Conservation (phyloP, 163 green algal species). For the Dunaliella salina region DNA sequence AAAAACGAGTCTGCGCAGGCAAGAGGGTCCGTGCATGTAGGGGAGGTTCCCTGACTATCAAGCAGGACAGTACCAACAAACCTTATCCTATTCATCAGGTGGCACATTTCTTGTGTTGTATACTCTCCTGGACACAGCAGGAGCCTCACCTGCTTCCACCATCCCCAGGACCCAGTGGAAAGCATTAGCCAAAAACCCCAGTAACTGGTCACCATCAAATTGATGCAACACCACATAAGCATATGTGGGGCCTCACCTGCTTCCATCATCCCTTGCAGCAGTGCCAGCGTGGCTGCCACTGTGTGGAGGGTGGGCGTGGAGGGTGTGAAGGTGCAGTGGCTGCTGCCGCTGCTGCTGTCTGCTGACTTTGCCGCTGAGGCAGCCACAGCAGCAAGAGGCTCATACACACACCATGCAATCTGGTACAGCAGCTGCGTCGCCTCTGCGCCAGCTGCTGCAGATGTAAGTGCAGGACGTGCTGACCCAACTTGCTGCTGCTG, state of each 20-base stretch:
- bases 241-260: neutral
- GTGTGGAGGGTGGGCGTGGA: neutral
- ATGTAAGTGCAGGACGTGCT: neutral
- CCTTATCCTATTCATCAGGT: no score
- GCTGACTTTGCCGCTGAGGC: neutral
- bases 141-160: no score
- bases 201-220: no score
- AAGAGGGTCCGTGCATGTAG: no score
- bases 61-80: no score
- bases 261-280: neutral
- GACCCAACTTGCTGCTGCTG: constrained; percentile 1
- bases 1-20: no score
- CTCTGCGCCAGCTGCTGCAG: neutral
- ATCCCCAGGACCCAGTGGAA: no score
- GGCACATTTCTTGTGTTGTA: no score
- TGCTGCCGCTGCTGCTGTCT: neutral
- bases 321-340: neutral
- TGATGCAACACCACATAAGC: no score
- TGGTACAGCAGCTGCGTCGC: constrained; percentile 21
- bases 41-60: no score
- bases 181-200: no score
- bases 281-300: neutral
- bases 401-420: constrained; percentile 7
- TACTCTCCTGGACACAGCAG: no score
- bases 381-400: neutral